phyloP scores from a whole-genome alignment of 106 monocot species.

The Xerophyta viscosa region DNA sequence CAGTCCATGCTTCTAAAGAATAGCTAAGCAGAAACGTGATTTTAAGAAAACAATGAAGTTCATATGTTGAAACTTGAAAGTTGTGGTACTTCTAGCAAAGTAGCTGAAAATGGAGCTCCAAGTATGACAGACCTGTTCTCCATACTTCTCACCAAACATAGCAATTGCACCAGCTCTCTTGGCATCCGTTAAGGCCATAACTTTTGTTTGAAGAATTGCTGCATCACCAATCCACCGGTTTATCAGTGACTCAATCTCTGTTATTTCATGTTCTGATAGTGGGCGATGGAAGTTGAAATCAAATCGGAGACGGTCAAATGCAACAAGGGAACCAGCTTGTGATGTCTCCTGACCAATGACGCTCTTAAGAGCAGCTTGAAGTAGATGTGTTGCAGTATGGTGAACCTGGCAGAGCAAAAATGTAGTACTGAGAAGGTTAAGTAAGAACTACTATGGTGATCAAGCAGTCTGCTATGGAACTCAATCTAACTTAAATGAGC shows the following conservation, averaged over 20 bases:
- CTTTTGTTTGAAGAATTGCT: constrained; percentile 63
- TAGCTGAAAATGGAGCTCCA: too few species aligned
- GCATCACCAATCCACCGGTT: constrained; percentile 81
- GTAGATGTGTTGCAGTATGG: constrained; percentile 97
- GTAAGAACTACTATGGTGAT: background rate
- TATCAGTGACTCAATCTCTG: constrained; percentile 61
- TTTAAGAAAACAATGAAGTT: too few species aligned
- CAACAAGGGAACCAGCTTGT: constrained; percentile 95
- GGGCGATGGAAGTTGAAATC: constrained; percentile 93
- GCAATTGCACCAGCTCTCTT: constrained; percentile 93
- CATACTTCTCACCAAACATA: constrained; percentile 99
- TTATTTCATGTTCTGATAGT: constrained; percentile 62
- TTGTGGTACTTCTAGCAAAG: too few species aligned
- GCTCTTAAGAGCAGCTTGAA: constrained; percentile 87
- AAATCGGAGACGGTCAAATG: constrained; percentile 91
- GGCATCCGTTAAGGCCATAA: constrained; percentile 74
- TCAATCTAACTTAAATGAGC: too few species aligned
- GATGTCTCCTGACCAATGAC: constrained; percentile 79
- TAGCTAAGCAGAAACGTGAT: too few species aligned
- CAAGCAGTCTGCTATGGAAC: too few species aligned
- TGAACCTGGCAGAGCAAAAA: constrained; percentile 46
- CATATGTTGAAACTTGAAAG: too few species aligned
- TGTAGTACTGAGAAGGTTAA: background rate
- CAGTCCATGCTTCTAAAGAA: too few species aligned
- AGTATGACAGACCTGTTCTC: constrained; percentile 57